A percentile compares a stretch with the other conserved stretches of the same genome.
phyloP scores from a whole-genome alignment of 495 filamentous ascomycete genomes.

The Penicillium bovifimosum region DNA sequence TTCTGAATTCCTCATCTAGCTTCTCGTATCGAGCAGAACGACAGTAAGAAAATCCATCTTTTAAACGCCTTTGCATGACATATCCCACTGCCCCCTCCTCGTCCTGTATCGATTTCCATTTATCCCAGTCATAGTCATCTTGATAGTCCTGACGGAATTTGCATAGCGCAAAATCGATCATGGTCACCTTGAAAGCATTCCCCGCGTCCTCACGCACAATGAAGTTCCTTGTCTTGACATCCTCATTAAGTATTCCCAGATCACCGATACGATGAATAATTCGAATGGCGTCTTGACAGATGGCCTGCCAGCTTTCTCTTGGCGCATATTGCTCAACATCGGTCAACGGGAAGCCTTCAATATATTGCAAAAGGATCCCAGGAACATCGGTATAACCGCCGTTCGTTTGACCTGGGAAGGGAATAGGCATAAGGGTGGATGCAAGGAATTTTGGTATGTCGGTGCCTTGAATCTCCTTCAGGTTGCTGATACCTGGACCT shows the following conservation, averaged over 20 bases:
- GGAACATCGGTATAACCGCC: slow-evolving; percentile 11
- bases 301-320: slow-evolving; percentile 16
- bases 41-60: slow-evolving; percentile 19
- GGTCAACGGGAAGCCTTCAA: slow-evolving; percentile 22
- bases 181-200: slow-evolving; percentile 17
- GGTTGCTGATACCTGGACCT: slow-evolving; percentile 11
- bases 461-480: slow-evolving; percentile 18
- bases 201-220: slow-evolving; percentile 14
- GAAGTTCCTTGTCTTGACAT: slow-evolving; percentile 25
- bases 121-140: slow-evolving; percentile 18
- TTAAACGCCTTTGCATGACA: slow-evolving; percentile 17
- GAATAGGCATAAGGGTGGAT: slow-evolving; percentile 3
- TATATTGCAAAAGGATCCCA: slow-evolving; percentile 22
- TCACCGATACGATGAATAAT: slow-evolving; percentile 17
- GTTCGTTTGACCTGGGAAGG: neutral
- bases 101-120: slow-evolving; percentile 18
- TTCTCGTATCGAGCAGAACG: slow-evolving; percentile 15
- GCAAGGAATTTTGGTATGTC: slow-evolving; percentile 12
- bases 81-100: slow-evolving; percentile 25
- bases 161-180: slow-evolving; percentile 30
- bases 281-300: slow-evolving; percentile 24
- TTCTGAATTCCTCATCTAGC: neutral
- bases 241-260: slow-evolving; percentile 23
- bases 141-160: slow-evolving; percentile 17
- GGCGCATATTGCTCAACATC: slow-evolving; percentile 15